Evolutionary conservation across 768 basidiomycete genomes (phyloP), one percentile per base, ranked within the genome.

Genomic region (Suillus decipiens): DNA sequence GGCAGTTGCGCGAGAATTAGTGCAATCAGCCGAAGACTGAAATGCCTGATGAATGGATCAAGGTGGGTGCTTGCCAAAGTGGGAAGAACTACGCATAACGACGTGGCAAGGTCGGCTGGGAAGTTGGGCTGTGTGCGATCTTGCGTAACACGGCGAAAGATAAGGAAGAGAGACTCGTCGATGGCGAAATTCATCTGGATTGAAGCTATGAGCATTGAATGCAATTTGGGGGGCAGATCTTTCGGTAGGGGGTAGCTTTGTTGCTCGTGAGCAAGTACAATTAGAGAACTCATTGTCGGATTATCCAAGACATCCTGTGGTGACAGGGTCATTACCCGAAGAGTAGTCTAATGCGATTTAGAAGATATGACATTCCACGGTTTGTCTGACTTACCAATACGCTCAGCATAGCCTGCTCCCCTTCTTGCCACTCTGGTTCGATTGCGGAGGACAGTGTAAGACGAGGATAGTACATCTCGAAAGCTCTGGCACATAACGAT

Each of bases 41-140:
- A 79, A 65, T 90, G 85, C 22, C 91, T 82, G 28, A 81, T 76
- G 41, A 77, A 69, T 2, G 88, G 74, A 61, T 90, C 83, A 4
- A 86, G 82, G 69, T 92, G 88, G 2, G 78, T 80, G 68, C 87
- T 86, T 14, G 88, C 86, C 36, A 91, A 68, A 3, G 80, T 75
- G 1, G 86, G 81, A 34, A 92, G 73, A 10, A 85, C 67, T 5
- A 79, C 77, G 45, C 79, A 79, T 1, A 90, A 78, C 2, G 85
- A 81, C 5, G 77, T 67, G 5, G 81, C 72, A 1, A 86, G 70
- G 2, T 87, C 85, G 5, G 79, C 74, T 2, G 83, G 71, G 60
- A 33, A 12, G 48, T 68, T 0, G 66, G 59, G 1, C 11, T 31
- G 34, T 17, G 53, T 31, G 43, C 12, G 31, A 19, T 59, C 61